Conservation (phyloP, 352 stramenopile species). For the Phytophthora boehmeriae region DNA sequence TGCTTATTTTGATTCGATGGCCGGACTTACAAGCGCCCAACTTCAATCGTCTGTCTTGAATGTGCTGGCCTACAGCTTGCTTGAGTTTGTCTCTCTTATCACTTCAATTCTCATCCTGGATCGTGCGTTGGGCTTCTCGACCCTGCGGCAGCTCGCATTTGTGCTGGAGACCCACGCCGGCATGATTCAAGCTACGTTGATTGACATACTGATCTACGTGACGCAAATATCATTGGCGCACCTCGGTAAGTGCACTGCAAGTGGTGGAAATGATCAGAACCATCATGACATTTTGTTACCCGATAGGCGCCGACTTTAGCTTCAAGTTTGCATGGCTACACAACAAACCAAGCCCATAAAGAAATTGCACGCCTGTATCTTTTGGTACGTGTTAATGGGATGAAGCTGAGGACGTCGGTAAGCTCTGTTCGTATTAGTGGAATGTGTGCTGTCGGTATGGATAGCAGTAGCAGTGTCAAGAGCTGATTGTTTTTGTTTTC, state of each 20-base stretch:
- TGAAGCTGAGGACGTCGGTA: too few relatives aligned
- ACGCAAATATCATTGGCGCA: slow-evolving; percentile 31
- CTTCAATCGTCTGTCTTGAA: slow-evolving; percentile 1
- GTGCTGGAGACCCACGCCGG: slow-evolving; percentile 28
- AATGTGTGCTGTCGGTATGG: too few relatives aligned
- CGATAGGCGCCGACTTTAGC: slow-evolving; percentile 22
- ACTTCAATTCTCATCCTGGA: slow-evolving; percentile 3
- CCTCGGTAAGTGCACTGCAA: slow-evolving; percentile 12
- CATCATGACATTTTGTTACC: neutral
- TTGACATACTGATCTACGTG: slow-evolving; percentile 30
- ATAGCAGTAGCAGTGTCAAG: too few relatives aligned
- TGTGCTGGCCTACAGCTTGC: slow-evolving; percentile 13
- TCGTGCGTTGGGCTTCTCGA: slow-evolving; percentile 15
- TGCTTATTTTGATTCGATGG: slow-evolving; percentile 13
- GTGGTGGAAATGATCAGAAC: too few relatives aligned
- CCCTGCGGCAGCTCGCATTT: slow-evolving; percentile 28
- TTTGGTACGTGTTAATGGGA: too few relatives aligned
- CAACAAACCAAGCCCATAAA: neutral
- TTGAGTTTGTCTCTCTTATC: slow-evolving; percentile 16
- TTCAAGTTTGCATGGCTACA: slow-evolving; percentile 24
- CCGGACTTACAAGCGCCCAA: neutral
- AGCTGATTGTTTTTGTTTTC: too few relatives aligned
- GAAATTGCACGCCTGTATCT: too few relatives aligned
- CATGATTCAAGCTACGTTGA: slow-evolving; percentile 29
- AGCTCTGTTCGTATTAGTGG: too few relatives aligned